phyloP scores from a whole-genome alignment of 768 basidiomycete species.

The Tephrocybe sp. region DNA sequence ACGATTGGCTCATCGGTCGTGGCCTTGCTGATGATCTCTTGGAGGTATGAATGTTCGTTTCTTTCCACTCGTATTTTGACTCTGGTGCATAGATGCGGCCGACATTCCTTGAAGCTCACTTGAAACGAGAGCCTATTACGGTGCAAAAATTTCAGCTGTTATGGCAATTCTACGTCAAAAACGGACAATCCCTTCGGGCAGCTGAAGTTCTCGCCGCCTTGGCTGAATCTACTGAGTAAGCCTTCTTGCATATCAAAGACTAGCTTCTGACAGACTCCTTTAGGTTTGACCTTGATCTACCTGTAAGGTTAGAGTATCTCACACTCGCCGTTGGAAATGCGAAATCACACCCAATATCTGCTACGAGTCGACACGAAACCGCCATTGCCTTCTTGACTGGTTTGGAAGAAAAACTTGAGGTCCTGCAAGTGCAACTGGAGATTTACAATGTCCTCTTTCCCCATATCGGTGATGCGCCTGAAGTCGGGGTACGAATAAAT shows the following conservation, averaged over 20 bases:
- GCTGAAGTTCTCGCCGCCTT: constrained; percentile 81
- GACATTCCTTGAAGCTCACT: constrained; percentile 83
- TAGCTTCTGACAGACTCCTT: not conserved
- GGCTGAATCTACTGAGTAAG: constrained; percentile 83
- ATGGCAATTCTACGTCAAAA: constrained; percentile 97
- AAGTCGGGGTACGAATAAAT: constrained; percentile 61
- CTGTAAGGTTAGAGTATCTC: constrained; percentile 83
- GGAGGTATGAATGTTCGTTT: constrained; percentile 55
- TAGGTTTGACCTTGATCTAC: constrained; percentile 68
- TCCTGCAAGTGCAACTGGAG: constrained; percentile 95
- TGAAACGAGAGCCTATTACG: constrained; percentile 75
- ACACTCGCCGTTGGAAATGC: constrained; percentile 95
- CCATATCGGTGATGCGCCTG: constrained; percentile 57
- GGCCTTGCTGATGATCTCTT: constrained; percentile 85
- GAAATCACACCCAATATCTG: constrained; percentile 87
- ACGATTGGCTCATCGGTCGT: constrained; percentile 87
- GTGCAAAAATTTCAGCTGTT: constrained; percentile 84
- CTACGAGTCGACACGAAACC: constrained; percentile 74
- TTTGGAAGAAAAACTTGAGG: constrained; percentile 94
- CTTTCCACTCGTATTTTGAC: constrained; percentile 9
- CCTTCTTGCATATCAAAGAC: constrained; percentile 14
- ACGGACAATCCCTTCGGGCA: constrained; percentile 81
- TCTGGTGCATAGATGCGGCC: constrained; percentile 65
- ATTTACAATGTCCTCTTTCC: constrained; percentile 67
- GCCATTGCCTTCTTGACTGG: constrained; percentile 95